Base-by-base conservation (phyloP, 208 protist genomes). In the Trypanosoma cruzi region DNA sequence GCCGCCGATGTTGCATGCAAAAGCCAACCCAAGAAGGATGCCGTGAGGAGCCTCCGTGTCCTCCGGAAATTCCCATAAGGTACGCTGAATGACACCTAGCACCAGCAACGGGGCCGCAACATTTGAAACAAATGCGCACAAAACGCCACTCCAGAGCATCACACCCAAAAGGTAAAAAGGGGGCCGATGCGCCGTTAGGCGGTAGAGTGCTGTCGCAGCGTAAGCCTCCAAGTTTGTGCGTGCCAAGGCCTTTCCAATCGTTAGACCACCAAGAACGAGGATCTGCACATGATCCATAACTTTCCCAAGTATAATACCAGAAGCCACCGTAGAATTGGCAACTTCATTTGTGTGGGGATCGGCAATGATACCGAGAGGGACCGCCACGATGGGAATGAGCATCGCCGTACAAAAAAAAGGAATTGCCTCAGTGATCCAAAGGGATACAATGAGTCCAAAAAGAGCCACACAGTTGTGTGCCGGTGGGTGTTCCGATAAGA, bases 1-100 rank as follows among this genome's bases (percentile, higher is more conserved):
- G 24, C 96, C 96, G n/a, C 94, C 96, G 37, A 98, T 74, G 74
- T 98, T 97, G 77, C 96, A 97, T 18, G 93, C 82, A 68, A 98
- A 95, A 50, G 96, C 96, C 16, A 98, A 76, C n/a, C 88, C 91
- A 46, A 98, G 85, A 20, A 98, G 81, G 50, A 97, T 88, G 26
- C 85, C 89, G 48, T 97, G 87, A 14, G 88, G 84, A 16, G 89
- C 95, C 44, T 79, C 82, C 31, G 84, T 94, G 31, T 81, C 84
- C 60, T 89, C 77, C 0, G 89, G 94, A 50, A 98, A 89, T 72
- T 96, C 88, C 84, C 90, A 93, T 28, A 97, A 65, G 7, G 92
- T 91, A 14, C 82, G 84, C 73, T 92, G 88, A 73, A 97, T 84
- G 6, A 97, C 89, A 58, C 92, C 86, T 24, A 97, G 75, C 55